These are phyloP conservation scores for Aspergillus udagawae DNA, from an alignment of 2,329 filamentous ascomycete genomes.

Conservation along the genomic window DNA sequence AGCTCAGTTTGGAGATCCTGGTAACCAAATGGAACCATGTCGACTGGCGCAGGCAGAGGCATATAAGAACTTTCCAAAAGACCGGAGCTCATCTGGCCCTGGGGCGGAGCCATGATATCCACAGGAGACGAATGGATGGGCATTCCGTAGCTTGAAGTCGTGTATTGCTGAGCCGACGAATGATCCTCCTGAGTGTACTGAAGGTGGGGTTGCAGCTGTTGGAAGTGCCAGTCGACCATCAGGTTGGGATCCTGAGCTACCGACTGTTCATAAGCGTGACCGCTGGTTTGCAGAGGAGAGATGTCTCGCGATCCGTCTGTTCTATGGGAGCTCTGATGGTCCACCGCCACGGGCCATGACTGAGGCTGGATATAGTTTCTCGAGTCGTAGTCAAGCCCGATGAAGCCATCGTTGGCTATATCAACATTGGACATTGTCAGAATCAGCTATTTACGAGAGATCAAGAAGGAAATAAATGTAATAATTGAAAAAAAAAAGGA, in stretches of 20 bases:
- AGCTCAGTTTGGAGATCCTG: conserved; percentile 73
- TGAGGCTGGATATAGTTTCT: conserved; percentile 42
- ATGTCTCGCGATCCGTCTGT: conserved; percentile 38
- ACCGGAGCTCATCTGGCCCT: conserved; percentile 58
- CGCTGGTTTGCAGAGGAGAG: conserved; percentile 42
- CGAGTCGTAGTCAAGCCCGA: conserved; percentile 46
- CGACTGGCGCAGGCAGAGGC: conserved; percentile 53
- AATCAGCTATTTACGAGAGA: conserved; percentile 14
- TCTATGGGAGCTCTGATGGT: conserved; percentile 37
- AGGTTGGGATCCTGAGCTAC: conserved; percentile 41
- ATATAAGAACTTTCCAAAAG: conserved; percentile 63
- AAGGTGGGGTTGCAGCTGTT: conserved; percentile 38
- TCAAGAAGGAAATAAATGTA: conserved; percentile 13
- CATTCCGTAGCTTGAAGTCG: conserved; percentile 54
- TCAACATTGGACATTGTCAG: conserved; percentile 43
- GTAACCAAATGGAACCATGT: conserved; percentile 67
- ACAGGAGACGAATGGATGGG: conserved; percentile 46
- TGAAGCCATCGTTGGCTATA: conserved; percentile 43
- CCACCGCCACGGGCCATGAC: conserved; percentile 42
- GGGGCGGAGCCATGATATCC: conserved; percentile 54
- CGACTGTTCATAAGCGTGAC: conserved; percentile 42
- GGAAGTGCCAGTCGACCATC: conserved; percentile 46
- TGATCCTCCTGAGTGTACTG: conserved; percentile 50
- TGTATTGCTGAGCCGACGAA: conserved; percentile 51
- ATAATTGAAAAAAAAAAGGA: conserved; percentile 6